Percentiles rank a stretch among this genome's conserved stretches.
Evolutionary conservation across 139 green algal species (phyloP).

Genomic region (Mychonastes homosphaera): DNA sequence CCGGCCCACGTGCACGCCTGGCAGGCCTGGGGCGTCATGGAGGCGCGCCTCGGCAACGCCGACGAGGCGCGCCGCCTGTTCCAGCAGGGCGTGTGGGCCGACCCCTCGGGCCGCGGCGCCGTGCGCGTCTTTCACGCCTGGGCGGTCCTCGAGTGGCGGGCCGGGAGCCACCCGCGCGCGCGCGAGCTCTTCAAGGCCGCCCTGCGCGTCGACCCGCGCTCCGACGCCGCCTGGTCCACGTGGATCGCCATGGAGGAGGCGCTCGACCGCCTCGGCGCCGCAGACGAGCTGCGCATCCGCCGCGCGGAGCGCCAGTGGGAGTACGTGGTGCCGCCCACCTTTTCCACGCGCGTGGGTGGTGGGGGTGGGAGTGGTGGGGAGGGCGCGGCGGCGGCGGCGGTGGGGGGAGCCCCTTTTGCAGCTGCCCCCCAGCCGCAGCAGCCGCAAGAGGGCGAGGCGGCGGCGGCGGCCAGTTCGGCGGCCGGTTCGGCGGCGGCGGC

Average conservation of each 20-base stretch:
- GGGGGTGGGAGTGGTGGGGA: neutral
- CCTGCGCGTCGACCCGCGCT: conserved; percentile 62
- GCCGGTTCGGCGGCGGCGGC: conserved; percentile 1
- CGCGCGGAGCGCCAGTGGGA: conserved; percentile 47
- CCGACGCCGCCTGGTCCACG: conserved; percentile 54
- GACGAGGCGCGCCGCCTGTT: conserved; percentile 80
- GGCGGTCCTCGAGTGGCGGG: conserved; percentile 70
- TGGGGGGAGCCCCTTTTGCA: neutral
- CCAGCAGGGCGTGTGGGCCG: conserved; percentile 83
- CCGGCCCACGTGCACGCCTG: conserved; percentile 66
- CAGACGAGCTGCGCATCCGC: conserved; percentile 70
- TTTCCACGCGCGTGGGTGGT: conserved; percentile 36
- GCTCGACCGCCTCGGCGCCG: conserved; percentile 55
- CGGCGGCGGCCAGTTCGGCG: conserved; percentile 1
- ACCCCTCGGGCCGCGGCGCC: conserved; percentile 42
- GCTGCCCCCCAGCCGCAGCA: neutral
- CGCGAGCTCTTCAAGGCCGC: conserved; percentile 88
- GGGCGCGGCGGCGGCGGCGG: neutral
- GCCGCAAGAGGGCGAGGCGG: neutral
- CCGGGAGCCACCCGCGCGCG: conserved; percentile 59
- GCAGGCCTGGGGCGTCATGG: conserved; percentile 86
- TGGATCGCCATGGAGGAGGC: conserved; percentile 87
- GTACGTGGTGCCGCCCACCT: conserved; percentile 50
- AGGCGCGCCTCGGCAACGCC: conserved; percentile 53
- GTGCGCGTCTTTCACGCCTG: conserved; percentile 79